Base-by-base conservation (phyloP, 768 basidiomycete species). In the Phanerochaete carnosa region DNA sequence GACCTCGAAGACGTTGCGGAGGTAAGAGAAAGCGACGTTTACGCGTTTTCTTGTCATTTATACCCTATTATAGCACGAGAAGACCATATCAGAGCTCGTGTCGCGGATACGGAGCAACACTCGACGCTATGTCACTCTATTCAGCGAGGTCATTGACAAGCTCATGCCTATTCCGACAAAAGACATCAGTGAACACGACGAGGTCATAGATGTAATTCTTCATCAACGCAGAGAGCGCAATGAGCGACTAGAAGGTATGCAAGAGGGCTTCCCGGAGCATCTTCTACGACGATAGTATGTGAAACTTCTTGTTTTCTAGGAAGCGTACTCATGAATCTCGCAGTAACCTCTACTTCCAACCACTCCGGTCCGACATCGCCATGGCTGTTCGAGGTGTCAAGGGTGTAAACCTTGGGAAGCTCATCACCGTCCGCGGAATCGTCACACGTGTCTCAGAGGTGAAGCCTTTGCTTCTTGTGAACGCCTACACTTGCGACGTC, bases 371-470 rank as follows among this genome's bases (percentile, higher is more conserved):
- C 16, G 87, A 90, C 64, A 69, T 86, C 19, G 80, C 88, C 15
- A 81, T 97, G 70, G 95, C 97, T 37, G 97, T 98, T 16, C 88
- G 97, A 55, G 88, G 96, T 47, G 94, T 98, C 46, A 89, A 86
- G 65, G 92, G 95, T 15, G 68, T 76, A 8, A 88, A 94, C 63
- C 83, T 98, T n/a, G 97, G 97, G 50, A 88, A 84, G 63, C 80
- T 98, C 61, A 96, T 99, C 72, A 98, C 94, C 33, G 92, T 96
- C 64, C 92, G 95, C 45, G 97, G 97, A 58, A 98, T 99, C 66
- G 94, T 98, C 56, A 99, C 95, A 30, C 94, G 97, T 63, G 95
- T 99, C 3, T 98, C 95, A 2, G 97, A 98, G 78, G 97, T 99
- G 71, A 98, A 98, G 71, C 97, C 97, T 11, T 86, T 98, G 19